Percentiles rank a stretch among this genome's conserved stretches.
These are phyloP conservation scores for Talaromyces sp. DNA, from an alignment of 2,329 filamentous ascomycete species.

Conservation along the genomic window DNA sequence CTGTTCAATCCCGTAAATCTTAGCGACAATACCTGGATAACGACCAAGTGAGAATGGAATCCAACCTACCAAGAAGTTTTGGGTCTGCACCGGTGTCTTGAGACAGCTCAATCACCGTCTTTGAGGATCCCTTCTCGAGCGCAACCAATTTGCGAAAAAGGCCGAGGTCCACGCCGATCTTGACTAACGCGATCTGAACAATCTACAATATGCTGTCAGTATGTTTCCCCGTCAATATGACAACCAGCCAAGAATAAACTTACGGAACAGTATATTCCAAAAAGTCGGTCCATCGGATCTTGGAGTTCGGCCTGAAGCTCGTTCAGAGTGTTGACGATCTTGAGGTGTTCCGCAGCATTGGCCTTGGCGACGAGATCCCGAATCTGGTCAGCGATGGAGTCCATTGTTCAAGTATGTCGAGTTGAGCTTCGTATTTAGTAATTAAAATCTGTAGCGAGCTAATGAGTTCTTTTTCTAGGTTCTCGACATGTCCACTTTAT, in stretches of 20 bases:
- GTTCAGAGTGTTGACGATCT: neutral
- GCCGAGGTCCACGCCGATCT: conserved; percentile 15
- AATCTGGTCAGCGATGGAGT: conserved; percentile 1
- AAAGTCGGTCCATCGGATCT: conserved; percentile 4
- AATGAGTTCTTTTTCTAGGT: neutral
- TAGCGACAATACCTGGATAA: neutral
- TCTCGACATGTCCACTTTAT: neutral
- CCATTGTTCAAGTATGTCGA: neutral
- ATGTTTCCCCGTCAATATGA: neutral
- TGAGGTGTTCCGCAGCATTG: neutral
- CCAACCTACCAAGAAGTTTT: conserved; percentile 3
- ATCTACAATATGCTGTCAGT: conserved; percentile 7
- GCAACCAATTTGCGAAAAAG: conserved; percentile 13
- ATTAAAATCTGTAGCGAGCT: neutral
- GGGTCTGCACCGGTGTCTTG: conserved; percentile 12
- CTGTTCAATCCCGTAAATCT: conserved; percentile 1
- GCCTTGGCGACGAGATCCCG: neutral
- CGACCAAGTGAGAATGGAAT: too few species aligned
- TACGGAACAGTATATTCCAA: conserved; percentile 1
- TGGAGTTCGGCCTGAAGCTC: neutral
- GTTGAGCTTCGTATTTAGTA: neutral
- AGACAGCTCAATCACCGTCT: conserved; percentile 12
- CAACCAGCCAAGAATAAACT: neutral
- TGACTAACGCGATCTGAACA: conserved; percentile 12
- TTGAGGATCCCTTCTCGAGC: conserved; percentile 7